Evolutionary conservation across 352 stramenopile species (phyloP), one percentile per base, ranked within the genome.

Genomic region (Ophiocytium majus): DNA sequence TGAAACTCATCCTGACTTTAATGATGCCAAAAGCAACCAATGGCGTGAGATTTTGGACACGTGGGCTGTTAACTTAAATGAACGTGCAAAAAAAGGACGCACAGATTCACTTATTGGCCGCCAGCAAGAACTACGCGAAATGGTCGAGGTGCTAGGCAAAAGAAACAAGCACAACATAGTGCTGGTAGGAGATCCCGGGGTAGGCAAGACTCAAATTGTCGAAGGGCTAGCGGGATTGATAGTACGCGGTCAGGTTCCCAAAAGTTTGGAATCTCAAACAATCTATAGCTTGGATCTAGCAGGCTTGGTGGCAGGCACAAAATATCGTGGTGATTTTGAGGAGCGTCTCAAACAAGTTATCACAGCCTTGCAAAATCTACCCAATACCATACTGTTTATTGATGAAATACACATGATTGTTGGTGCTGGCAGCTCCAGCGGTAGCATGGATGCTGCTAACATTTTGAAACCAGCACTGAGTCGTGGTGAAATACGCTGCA

Each of bases 301-400:
- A 35, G 10, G 31, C 49, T 35, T 79, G 10, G 49, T 79, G 10
- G 71, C 71, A 10, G 71, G 71, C 23, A 23, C 71, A 19, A 79
- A 79, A 35, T 79, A 79, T 35, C 10, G 71, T 10, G 71, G 71
- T 23, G 57, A 71, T 71, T 71, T 71, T 71, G 57, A 71, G 57
- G 57, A 71, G 57, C 23, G 57, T 23, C 23, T 71, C 57, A n/a
- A n/a, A n/a, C n/a, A n/a, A n/a, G n/a, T n/a, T n/a, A n/a, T n/a
- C n/a, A n/a, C n/a, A n/a, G n/a, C n/a, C n/a, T n/a, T n/a, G n/a
- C 57, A 71, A 28, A 71, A 71, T 71, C 57, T 71, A 23, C 19
- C 19, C 57, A 28, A 71, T 23, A 28, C 28, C 57, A 28, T 71
- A 23, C 28, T 71, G 28, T 71, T 71, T 71, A 71, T 71, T 28